Evolutionary conservation across 2,329 filamentous ascomycete species (phyloP).

Genomic region (Fusarium nelsonii): DNA sequence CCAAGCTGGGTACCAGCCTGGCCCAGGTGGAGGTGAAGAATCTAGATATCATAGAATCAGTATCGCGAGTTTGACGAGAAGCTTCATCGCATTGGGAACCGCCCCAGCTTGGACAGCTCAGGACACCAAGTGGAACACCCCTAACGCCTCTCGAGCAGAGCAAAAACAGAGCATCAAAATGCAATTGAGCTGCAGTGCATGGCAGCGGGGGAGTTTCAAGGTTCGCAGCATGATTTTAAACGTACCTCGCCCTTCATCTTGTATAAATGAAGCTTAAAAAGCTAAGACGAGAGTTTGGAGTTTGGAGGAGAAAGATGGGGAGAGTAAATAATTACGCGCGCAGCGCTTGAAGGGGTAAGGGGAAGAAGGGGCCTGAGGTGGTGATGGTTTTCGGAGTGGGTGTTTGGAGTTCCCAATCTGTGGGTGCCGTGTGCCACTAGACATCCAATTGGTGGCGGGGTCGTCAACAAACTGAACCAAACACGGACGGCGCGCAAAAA

Average conservation of each 20-base stretch:
- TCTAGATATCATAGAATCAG: conserved; percentile 55
- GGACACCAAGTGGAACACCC: conserved; percentile 41
- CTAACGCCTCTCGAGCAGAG: conserved; percentile 20
- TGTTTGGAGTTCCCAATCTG: conserved; percentile 49
- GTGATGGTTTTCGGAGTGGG: conserved; percentile 53
- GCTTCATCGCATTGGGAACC: conserved; percentile 23
- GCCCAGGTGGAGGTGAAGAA: conserved; percentile 73
- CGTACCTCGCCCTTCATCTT: conserved; percentile 71
- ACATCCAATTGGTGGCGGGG: conserved; percentile 47
- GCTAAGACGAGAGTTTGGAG: conserved; percentile 39
- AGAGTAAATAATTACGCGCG: conserved; percentile 51
- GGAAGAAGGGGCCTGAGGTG: conserved; percentile 47
- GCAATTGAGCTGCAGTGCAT: conserved; percentile 12
- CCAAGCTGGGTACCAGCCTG: conserved; percentile 81
- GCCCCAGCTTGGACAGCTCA: conserved; percentile 22
- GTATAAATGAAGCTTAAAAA: conserved; percentile 46
- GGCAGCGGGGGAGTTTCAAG: neutral
- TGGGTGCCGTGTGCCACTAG: conserved; percentile 39
- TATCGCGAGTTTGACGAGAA: conserved; percentile 24
- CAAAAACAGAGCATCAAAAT: conserved; percentile 7
- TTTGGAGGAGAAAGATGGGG: conserved; percentile 38
- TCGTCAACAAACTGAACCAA: conserved; percentile 35
- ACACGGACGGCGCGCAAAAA: conserved; percentile 20
- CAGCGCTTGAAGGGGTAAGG: conserved; percentile 51
- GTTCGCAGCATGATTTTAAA: conserved; percentile 23